Evolutionary conservation across 108 stramenopile species (phyloP).

Genomic region (Nannochloropsis granulata): DNA sequence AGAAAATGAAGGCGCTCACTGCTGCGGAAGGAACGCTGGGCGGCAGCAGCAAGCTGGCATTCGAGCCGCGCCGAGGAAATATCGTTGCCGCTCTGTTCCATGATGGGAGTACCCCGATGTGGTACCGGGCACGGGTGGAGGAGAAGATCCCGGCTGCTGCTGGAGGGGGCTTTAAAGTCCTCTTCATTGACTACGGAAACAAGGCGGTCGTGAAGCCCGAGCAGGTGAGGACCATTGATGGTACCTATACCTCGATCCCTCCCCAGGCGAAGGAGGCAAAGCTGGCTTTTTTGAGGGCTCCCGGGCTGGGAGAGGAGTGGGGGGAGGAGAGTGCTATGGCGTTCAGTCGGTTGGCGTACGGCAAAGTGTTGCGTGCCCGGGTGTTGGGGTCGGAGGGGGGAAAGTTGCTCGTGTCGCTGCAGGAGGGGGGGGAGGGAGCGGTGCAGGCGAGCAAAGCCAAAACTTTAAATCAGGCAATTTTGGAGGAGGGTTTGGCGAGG

Average conservation of each 20-base stretch:
- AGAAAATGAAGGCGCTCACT: conserved; percentile 5
- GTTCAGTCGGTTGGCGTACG: conserved; percentile 1
- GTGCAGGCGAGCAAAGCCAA: neutral
- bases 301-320: conserved; percentile 54
- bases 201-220: conserved; percentile 52
- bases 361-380: neutral
- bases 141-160: neutral
- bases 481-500: neutral
- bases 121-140: conserved; percentile 89
- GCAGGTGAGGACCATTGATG: conserved; percentile 69
- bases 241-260: conserved; percentile 55
- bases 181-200: conserved; percentile 95
- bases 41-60: neutral
- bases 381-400: neutral
- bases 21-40: conserved; percentile 11
- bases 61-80: conserved; percentile 45
- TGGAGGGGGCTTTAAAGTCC: conserved; percentile 38
- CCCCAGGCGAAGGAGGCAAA: conserved; percentile 61
- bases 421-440: neutral
- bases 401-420: neutral
- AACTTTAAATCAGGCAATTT: neutral
- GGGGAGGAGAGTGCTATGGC: conserved; percentile 44
- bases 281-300: conserved; percentile 54
- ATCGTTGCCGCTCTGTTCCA: conserved; percentile 84
- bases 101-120: conserved; percentile 70